These are phyloP conservation scores for Hylodesmum podocarpum DNA, from an alignment of 306 rosid genomes.

Conservation along the genomic window DNA sequence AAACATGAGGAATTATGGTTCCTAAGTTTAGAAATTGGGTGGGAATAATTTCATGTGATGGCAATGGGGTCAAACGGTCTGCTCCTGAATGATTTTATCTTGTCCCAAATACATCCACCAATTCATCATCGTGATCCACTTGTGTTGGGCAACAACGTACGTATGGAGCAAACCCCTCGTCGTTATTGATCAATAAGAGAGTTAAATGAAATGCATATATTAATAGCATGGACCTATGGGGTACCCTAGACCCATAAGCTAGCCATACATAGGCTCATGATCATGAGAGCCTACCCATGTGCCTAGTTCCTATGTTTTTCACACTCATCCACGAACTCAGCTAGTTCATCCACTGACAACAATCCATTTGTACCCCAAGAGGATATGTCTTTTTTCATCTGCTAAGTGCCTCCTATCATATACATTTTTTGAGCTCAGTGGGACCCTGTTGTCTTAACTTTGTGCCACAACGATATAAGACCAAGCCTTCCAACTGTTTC, in stretches of 20 bases:
- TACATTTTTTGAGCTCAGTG: constrained; percentile 2
- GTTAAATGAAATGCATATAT: neutral
- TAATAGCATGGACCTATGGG: neutral
- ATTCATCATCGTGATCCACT: neutral
- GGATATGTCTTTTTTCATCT: neutral
- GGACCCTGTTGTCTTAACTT: constrained; percentile 58
- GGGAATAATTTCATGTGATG: neutral
- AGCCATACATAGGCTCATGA: neutral
- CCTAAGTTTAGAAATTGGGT: neutral
- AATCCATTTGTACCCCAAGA: neutral
- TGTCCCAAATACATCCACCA: constrained; percentile 4
- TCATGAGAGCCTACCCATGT: neutral
- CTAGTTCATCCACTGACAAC: constrained; percentile 10
- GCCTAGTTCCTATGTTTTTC: constrained; percentile 12
- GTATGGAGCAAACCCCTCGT: neutral
- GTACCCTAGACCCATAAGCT: neutral
- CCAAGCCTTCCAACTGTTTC: constrained; percentile 50
- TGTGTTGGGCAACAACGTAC: constrained; percentile 2
- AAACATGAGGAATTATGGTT: neutral
- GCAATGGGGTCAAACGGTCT: neutral
- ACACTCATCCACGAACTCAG: constrained; percentile 15
- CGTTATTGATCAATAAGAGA: neutral
- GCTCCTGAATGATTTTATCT: constrained; percentile 17
- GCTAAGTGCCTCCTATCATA: constrained; percentile 20
- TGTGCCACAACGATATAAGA: constrained; percentile 53